A percentile compares a stretch with the other conserved stretches of the same genome.
Conservation (phyloP, 306 rosid genomes). For the Quercus dentata region DNA sequence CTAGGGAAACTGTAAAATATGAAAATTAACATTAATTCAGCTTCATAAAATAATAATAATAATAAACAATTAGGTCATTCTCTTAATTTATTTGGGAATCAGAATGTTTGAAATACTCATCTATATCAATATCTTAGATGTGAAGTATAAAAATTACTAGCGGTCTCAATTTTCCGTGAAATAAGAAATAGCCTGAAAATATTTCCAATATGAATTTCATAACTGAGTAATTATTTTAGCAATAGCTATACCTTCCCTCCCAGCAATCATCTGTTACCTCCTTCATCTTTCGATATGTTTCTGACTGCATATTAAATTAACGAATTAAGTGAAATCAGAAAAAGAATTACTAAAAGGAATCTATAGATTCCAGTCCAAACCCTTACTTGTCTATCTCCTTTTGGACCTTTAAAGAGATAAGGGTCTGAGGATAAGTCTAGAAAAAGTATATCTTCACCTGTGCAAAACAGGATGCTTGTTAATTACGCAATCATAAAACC, state of each 20-base stretch:
- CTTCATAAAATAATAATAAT: background rate
- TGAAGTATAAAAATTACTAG: background rate
- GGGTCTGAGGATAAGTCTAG: slow-evolving; percentile 84
- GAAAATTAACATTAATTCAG: slow-evolving; percentile 19
- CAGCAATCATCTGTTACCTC: slow-evolving; percentile 81
- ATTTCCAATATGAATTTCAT: background rate
- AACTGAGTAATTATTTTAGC: background rate
- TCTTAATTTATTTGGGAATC: background rate
- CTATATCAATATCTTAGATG: background rate
- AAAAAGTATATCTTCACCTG: slow-evolving; percentile 83
- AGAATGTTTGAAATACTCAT: background rate
- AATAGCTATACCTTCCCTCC: slow-evolving; percentile 74
- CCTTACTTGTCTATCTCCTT: slow-evolving; percentile 83
- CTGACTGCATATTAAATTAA: slow-evolving; percentile 53
- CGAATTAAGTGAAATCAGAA: slow-evolving; percentile 4
- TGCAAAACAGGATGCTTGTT: slow-evolving; percentile 16
- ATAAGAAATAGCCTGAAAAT: background rate
- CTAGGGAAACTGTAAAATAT: slow-evolving; percentile 62
- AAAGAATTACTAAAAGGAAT: slow-evolving; percentile 2
- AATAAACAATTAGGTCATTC: background rate
- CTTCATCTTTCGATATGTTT: slow-evolving; percentile 93
- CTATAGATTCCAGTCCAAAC: slow-evolving; percentile 10
- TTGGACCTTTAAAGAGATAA: slow-evolving; percentile 71
- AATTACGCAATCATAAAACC: slow-evolving; percentile 11
- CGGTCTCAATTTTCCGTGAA: background rate